These are phyloP conservation scores for Trichosanthes cucumerina DNA, from an alignment of 306 rosid species.

Conservation along the genomic window DNA sequence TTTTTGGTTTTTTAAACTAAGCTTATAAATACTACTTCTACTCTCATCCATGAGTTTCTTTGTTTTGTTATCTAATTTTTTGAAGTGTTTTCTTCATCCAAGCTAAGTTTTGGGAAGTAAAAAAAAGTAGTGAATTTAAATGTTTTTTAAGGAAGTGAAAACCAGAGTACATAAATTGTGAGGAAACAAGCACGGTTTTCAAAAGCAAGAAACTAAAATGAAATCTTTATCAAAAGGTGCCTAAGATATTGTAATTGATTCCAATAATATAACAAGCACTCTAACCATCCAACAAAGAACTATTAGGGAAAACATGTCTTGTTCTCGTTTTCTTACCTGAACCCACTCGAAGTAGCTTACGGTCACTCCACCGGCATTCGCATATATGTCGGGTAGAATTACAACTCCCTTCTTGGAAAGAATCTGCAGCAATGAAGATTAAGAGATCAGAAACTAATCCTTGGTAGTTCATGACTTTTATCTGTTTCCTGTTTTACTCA, in stretches of 20 bases:
- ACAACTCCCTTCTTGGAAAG: conserved; percentile 45
- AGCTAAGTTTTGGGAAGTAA: no score
- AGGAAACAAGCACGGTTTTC: no score
- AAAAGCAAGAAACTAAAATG: no score
- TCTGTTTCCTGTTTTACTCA: background rate
- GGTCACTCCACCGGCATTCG: conserved; percentile 50
- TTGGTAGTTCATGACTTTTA: background rate
- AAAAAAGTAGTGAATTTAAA: no score
- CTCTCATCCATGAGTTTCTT: no score
- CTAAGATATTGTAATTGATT: background rate
- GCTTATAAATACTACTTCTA: background rate
- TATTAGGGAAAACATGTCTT: background rate
- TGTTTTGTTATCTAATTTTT: no score
- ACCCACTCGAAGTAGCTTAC: conserved; percentile 64
- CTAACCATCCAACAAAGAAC: background rate
- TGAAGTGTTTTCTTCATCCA: no score
- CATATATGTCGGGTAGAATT: conserved; percentile 46
- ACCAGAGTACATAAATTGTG: no score
- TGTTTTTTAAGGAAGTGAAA: no score
- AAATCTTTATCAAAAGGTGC: background rate
- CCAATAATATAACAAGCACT: background rate
- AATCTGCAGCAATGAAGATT: conserved; percentile 26
- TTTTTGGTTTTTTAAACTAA: background rate
- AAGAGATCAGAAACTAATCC: conserved; percentile 10
- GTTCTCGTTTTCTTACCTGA: conserved; percentile 28